phyloP scores from a whole-genome alignment of 148 eudicot genomes.

The Hydrangea macrophylla region DNA sequence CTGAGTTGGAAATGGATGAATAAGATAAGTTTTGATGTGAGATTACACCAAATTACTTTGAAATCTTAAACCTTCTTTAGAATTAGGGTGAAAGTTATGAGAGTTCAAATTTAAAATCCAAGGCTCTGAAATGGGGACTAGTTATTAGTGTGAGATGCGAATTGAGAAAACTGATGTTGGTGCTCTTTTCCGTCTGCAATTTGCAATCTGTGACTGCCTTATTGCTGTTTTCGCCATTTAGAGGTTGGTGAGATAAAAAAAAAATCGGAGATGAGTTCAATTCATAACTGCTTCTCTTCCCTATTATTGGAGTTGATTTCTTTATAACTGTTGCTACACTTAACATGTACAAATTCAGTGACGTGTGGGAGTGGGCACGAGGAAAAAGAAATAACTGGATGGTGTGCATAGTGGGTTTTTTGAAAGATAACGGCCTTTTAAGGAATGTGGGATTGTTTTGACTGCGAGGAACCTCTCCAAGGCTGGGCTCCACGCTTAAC shows the following conservation, averaged over 20 bases:
- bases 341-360: too few species aligned
- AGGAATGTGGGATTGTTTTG: neutral
- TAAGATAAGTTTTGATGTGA: neutral
- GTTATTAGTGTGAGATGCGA: neutral
- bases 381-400: neutral
- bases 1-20: constrained; percentile 3
- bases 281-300: too few species aligned
- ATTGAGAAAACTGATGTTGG: neutral
- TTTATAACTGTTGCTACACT: neutral
- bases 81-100: neutral
- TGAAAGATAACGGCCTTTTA: neutral
- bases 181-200: neutral
- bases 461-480: neutral
- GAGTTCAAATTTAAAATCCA: neutral
- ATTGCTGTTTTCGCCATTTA: neutral
- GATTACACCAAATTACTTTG: neutral
- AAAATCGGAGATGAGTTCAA: too few species aligned
- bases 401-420: neutral
- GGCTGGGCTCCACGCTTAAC: neutral
- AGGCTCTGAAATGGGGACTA: neutral
- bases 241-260: neutral
- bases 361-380: neutral
- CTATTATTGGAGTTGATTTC: neutral
- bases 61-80: neutral
- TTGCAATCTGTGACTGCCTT: neutral